phyloP scores from a whole-genome alignment of 768 basidiomycete species.

The Paxillus ammoniavirescens region DNA sequence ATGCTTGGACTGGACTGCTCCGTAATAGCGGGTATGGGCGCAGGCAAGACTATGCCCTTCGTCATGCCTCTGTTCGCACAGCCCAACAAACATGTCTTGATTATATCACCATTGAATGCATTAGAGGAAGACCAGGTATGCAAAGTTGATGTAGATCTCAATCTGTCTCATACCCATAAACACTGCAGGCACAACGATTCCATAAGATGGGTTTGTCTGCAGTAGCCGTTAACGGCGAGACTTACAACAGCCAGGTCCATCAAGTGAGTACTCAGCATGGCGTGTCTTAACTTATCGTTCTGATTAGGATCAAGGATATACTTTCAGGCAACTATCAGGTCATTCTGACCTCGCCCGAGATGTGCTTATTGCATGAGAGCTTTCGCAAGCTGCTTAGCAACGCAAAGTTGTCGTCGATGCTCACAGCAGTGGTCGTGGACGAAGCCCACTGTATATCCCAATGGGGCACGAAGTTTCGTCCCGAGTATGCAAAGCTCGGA shows the following conservation, averaged over 20 bases:
- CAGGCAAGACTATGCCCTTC: slow-evolving; percentile 22
- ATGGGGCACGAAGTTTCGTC: background rate
- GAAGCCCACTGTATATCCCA: slow-evolving; percentile 16
- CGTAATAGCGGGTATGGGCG: slow-evolving; percentile 13
- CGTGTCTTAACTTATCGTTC: background rate
- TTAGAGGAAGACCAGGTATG: too few relatives aligned
- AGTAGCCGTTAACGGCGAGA: slow-evolving; percentile 37
- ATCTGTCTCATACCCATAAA: too few relatives aligned
- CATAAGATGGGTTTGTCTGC: slow-evolving; percentile 27
- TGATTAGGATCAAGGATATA: background rate
- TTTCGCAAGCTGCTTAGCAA: slow-evolving; percentile 27
- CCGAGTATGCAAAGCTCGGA: too few relatives aligned
- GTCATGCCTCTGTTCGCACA: slow-evolving; percentile 15
- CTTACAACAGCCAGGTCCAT: slow-evolving; percentile 26
- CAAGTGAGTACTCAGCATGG: slow-evolving; percentile 20
- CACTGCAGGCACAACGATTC: slow-evolving; percentile 25
- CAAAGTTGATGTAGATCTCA: too few relatives aligned
- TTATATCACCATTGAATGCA: slow-evolving; percentile 19
- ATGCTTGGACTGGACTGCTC: background rate
- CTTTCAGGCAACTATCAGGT: slow-evolving; percentile 17
- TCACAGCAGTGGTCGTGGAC: slow-evolving; percentile 9
- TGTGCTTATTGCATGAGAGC: slow-evolving; percentile 34
- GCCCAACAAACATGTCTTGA: slow-evolving; percentile 5
- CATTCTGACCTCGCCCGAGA: slow-evolving; percentile 39
- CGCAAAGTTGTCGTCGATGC: background rate